Base-by-base conservation (phyloP, 768 basidiomycete genomes). In the Gloeophyllum trabeum region DNA sequence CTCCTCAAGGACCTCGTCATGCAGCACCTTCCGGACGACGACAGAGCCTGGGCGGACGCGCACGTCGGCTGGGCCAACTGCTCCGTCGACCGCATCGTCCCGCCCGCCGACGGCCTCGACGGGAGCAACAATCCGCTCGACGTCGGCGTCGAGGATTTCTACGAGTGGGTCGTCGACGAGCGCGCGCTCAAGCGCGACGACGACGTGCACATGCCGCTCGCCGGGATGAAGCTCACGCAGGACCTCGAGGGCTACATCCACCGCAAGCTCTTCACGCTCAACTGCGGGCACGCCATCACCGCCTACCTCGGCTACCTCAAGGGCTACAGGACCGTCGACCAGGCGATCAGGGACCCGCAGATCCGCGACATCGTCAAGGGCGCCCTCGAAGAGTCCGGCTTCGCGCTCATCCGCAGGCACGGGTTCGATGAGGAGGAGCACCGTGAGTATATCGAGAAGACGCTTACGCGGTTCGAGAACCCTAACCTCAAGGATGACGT, bases 221-320 rank as follows among this genome's bases (percentile, higher is more conserved):
- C n/a, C n/a, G 64, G 60, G 39, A 56, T 64, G 52, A 34, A 46
- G 21, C 57, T 62, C 39, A 56, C 56, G 18, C 44, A 54, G 30
- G 46, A 60, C 47, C 59, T 67, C 23, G 38, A 51, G 13, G 54
- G 57, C 32, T 67, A 62, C 48, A 55, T 65, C 48, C 62, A 67
- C 48, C 60, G 65, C 45, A 67, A 67, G 48, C 61, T 67, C 36
- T 67, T 61, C 54, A 65, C 64, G 24, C 60, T 67, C 38, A 67
- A 67, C 48, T 59, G 59, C 37, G 65, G 64, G 3, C 65, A 67
- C 48, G 63, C 62, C 4, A 60, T 59, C 41, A 48, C 54, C 21
- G 64, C 63, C 4, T 67, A 65, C 49, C 61, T 67, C 32, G 64
- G 64, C 14, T 53, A 55, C 47, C 48, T 63, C 32, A 48, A 57